phyloP scores from a whole-genome alignment of 164 flowering plant species.

The Liriodendron chinense region DNA sequence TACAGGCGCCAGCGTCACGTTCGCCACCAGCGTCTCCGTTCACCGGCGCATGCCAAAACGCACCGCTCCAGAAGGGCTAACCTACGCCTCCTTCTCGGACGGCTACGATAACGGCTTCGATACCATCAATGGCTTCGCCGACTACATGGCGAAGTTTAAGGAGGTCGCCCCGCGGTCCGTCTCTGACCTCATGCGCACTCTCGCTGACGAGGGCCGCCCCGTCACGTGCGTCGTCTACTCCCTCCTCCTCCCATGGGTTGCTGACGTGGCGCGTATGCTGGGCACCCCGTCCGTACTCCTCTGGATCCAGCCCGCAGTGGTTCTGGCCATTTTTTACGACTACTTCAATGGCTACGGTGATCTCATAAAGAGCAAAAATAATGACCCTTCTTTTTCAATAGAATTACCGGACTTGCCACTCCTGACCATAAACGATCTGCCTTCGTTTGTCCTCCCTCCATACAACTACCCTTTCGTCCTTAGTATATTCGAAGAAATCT shows the following conservation, averaged over 20 bases:
- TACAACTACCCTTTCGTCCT: background rate
- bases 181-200: conserved; percentile 16
- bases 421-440: conserved; percentile 28
- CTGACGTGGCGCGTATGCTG: conserved; percentile 30
- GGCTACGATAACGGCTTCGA: conserved; percentile 47
- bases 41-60: conserved; percentile 19
- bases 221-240: conserved; percentile 40
- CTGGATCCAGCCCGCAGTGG: conserved; percentile 42
- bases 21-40: conserved; percentile 27
- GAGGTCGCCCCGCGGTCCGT: conserved; percentile 27
- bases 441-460: conserved; percentile 29
- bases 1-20: conserved; percentile 40
- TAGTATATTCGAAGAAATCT: conserved; percentile 7
- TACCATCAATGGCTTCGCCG: background rate
- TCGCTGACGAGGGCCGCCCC: conserved; percentile 22
- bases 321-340: conserved; percentile 32
- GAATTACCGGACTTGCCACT: conserved; percentile 33
- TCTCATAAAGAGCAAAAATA: background rate
- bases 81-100: conserved; percentile 38
- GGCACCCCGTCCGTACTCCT: conserved; percentile 30
- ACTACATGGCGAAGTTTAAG: conserved; percentile 16
- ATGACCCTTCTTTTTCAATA: conserved; percentile 12
- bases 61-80: conserved; percentile 21
- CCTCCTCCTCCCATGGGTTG: conserved; percentile 42
- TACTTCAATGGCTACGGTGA: conserved; percentile 29